A percentile compares a stretch with the other conserved stretches of the same genome.
These are phyloP conservation scores for Alternaria burnsii DNA, from an alignment of 2,329 filamentous ascomycete genomes.

Conservation along the genomic window DNA sequence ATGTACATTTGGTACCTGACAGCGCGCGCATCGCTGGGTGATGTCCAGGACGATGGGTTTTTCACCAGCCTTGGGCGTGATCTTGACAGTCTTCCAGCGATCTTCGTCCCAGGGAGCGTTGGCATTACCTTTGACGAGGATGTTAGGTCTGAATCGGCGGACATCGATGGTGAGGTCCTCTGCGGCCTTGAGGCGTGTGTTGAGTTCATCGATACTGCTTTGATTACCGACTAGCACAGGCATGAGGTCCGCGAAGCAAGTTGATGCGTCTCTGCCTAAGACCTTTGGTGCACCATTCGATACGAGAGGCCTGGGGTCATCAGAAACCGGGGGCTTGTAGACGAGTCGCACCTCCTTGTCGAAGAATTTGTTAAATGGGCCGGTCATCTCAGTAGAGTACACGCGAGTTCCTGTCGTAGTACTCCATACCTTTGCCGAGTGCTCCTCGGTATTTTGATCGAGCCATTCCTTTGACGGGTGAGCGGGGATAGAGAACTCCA, in stretches of 20 bases:
- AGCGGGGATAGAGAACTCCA: slow-evolving; percentile 62
- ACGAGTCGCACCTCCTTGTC: slow-evolving; percentile 64
- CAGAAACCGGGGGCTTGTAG: slow-evolving; percentile 64
- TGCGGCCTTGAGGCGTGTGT: slow-evolving; percentile 58
- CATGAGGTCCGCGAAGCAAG: slow-evolving; percentile 69
- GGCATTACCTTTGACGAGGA: slow-evolving; percentile 62
- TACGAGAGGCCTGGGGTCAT: slow-evolving; percentile 60
- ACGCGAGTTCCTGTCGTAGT: slow-evolving; percentile 65
- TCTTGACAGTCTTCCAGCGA: slow-evolving; percentile 67
- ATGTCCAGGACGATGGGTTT: slow-evolving; percentile 61
- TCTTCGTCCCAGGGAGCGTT: slow-evolving; percentile 68
- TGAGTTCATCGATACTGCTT: slow-evolving; percentile 66
- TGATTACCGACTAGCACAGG: slow-evolving; percentile 65
- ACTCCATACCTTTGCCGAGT: slow-evolving; percentile 66
- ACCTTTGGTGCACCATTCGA: slow-evolving; percentile 64
- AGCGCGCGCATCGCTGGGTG: slow-evolving; percentile 66
- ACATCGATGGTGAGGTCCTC: slow-evolving; percentile 64
- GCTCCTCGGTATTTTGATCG: slow-evolving; percentile 59
- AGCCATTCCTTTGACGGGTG: slow-evolving; percentile 65
- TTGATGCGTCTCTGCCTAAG: slow-evolving; percentile 63
- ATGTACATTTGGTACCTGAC: slow-evolving; percentile 71
- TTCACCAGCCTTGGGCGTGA: slow-evolving; percentile 35
- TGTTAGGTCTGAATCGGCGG: slow-evolving; percentile 68
- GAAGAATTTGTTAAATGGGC: slow-evolving; percentile 65
- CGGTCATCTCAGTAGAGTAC: slow-evolving; percentile 62